Percentiles rank a stretch among this genome's conserved stretches.
Conservation (phyloP, 257 asterid genomes). For the Plantago ovata region DNA sequence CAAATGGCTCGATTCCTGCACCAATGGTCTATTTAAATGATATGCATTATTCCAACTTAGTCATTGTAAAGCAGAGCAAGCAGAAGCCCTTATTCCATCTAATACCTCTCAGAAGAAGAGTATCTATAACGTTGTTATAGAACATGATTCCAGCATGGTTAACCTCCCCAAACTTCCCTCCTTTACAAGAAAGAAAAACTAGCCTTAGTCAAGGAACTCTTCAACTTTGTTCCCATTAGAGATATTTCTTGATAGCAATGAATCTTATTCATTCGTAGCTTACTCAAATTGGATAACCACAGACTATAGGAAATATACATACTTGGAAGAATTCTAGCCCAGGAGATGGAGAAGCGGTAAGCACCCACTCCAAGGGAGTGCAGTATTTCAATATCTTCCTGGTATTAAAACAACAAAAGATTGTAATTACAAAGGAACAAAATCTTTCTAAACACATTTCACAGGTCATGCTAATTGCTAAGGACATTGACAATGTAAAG, state of each 20-base stretch:
- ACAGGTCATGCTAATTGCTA: neutral
- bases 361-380: conserved; percentile 57
- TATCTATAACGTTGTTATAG: conserved; percentile 49
- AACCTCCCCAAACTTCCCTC: conserved; percentile 57
- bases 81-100: no score
- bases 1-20: conserved; percentile 70
- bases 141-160: conserved; percentile 45
- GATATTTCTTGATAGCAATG: neutral
- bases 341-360: conserved; percentile 77
- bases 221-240: no score
- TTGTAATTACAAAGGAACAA: neutral
- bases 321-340: conserved; percentile 84
- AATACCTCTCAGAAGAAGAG: conserved; percentile 53
- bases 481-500: neutral
- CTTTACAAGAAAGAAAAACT: conserved; percentile 25
- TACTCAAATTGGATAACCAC: neutral
- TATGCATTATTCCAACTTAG: neutral
- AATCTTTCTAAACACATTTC: no score
- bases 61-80: no score
- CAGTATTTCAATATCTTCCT: conserved; percentile 73
- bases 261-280: neutral
- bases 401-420: neutral
- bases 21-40: neutral
- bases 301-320: conserved; percentile 15
- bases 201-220: neutral